phyloP scores from a whole-genome alignment of 257 asterid species.

The Solanum lignicaule region DNA sequence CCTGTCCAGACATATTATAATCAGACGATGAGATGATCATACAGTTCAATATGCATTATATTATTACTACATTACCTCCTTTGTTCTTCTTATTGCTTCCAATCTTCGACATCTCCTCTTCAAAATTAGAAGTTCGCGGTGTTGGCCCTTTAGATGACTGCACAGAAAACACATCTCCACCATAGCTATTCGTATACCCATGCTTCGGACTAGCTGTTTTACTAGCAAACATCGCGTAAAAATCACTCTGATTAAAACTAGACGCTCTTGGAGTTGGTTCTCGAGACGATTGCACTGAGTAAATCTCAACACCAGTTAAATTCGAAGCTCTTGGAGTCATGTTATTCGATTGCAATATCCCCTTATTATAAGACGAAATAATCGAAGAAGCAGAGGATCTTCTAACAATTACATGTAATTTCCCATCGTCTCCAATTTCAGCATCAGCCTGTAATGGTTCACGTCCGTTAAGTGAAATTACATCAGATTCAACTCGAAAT shows the following conservation, averaged over 20 bases:
- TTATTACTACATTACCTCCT: background rate
- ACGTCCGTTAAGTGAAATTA: conserved; percentile 65
- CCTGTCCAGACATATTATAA: conserved; percentile 8
- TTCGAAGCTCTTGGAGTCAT: conserved; percentile 80
- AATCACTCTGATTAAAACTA: conserved; percentile 76
- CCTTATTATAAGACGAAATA: conserved; percentile 37
- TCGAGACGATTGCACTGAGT: conserved; percentile 77
- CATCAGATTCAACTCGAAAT: conserved; percentile 74
- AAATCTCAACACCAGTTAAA: conserved; percentile 79
- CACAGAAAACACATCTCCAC: conserved; percentile 52
- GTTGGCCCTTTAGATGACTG: conserved; percentile 81
- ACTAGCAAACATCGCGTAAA: conserved; percentile 73
- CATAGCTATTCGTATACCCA: conserved; percentile 51
- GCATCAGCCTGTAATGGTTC: conserved; percentile 86
- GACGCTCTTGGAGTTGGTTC: conserved; percentile 86
- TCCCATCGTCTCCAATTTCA: conserved; percentile 82
- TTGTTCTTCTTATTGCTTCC: conserved; percentile 25
- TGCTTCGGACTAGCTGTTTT: conserved; percentile 80
- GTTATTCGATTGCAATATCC: conserved; percentile 26
- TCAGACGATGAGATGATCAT: background rate
- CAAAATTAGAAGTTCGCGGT: conserved; percentile 77
- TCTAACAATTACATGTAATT: conserved; percentile 67
- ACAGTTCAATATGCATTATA: background rate
- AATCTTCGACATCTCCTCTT: conserved; percentile 65
- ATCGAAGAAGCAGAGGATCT: conserved; percentile 52